Evolutionary conservation across 2,329 filamentous ascomycete genomes (phyloP), one percentile per base, ranked within the genome.

Genomic region (Calonectria crousiana): DNA sequence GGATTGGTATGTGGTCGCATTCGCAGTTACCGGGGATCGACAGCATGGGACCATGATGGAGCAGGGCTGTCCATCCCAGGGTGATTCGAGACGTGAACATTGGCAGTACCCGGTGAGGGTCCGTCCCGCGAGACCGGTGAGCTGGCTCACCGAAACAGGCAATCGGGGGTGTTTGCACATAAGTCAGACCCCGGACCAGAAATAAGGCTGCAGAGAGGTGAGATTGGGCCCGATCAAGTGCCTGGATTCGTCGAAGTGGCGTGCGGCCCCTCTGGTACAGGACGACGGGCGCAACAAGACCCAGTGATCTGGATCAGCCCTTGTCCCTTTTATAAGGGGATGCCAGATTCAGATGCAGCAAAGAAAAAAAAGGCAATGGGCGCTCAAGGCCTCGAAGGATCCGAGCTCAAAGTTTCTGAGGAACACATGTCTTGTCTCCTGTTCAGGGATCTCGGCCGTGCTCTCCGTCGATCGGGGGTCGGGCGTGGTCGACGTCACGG

Each of bases 291-390:
- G 69, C 60, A 49, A 49, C 52, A n/a, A 75, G 76, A 81, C 79
- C 79, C 78, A 78, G 56, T 80, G 79, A 81, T 80, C 79, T 81
- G 79, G 79, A 77, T 79, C 77, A 71, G 77, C 79, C 79, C 77
- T 80, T 77, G 74, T 76, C 75, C 60, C 49, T 60, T 76, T 76
- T 30, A 58, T 44, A 18, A 44, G 41, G 36, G 53, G 74, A 76
- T 58, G 72, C 72, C 70, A 80, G 79, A 81, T 81, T 70, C 73
- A 80, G 77, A 80, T 81, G 73, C 75, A 75, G 70, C 62, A 76
- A 71, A 44, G 69, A 68, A 66, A 60, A 70, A 70, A 75, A 72
- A 58, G 53, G 53, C 32, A 58, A 58, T 23, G 32, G 65, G n/a
- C 60, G 58, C 70, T 60, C 65, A 66, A 76, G n/a, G 58, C 44